Evolutionary conservation across 2,329 filamentous ascomycete species (phyloP), one percentile per base, ranked within the genome.

Genomic region (Ascomycota sp.): DNA sequence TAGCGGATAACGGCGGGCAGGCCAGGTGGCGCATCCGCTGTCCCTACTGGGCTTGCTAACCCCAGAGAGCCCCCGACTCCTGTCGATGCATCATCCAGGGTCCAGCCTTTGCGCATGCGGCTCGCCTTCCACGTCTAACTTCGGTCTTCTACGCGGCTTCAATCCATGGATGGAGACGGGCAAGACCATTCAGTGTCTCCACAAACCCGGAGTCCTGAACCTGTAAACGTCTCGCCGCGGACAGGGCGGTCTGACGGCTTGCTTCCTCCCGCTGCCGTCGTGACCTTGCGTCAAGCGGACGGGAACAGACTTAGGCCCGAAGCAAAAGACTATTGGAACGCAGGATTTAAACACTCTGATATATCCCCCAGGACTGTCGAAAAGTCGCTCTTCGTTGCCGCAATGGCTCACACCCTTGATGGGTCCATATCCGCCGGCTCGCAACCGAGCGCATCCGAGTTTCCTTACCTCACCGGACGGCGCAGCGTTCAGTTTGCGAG

Each of bases 401-500:
- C 15, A 17, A 17, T 23, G 19, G 20, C n/a, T 15, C 31, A 25
- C 5, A 32, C 33, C 7, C 15, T 32, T 24, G 28, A 30, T 19
- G 30, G 30, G 8, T 15, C 30, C 4, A 10, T 27, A 15, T 29
- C 34, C 12, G 10, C 30, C 20, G 12, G 28, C 11, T 25, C 28
- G 4, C 33, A 35, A 12, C 23, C 21, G 10, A 29, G 30, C 9
- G 17, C 22, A 4, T 19, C 30, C 6, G 37, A 33, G 10, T 19
- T 25, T 15, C 27, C 29, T 4, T 24, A 32, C 5, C 23, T 29
- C 7, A 11, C 27, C 7, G 43, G 39, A 7, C 43, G 46, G 25
- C 65, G 68, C 32, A 86, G 75, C 45, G 79, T 91, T 4, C 80
- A 89, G 40, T 89, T 91, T 45, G 69, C 66, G 3, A 63, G 69